Evolutionary conservation across 139 green algal genomes (phyloP).

Genomic region (Auxenochlorella protothecoides): DNA sequence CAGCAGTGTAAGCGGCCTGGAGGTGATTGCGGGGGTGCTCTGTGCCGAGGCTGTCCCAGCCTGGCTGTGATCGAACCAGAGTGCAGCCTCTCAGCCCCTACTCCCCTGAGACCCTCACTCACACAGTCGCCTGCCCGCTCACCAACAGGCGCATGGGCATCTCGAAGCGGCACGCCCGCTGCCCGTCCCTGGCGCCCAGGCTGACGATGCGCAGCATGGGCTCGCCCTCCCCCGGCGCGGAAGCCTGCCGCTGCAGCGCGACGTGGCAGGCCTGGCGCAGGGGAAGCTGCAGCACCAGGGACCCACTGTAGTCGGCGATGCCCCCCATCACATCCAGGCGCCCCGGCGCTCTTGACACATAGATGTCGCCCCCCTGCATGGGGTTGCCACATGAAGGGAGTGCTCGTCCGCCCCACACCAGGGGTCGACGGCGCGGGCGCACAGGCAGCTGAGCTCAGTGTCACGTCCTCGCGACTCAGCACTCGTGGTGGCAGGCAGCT

Average conservation of each 20-base stretch:
- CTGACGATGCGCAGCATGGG: slow-evolving; percentile 20
- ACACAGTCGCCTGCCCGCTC: no score
- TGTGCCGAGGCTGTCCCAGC: no score
- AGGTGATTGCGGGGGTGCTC: no score
- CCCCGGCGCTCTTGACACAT: slow-evolving; percentile 74
- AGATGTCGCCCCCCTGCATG: not conserved
- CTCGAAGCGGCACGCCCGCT: no score
- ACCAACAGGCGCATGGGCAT: no score
- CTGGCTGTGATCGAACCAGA: no score
- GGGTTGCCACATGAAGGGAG: not conserved
- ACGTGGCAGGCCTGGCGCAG: slow-evolving; percentile 54
- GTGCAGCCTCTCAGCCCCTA: no score
- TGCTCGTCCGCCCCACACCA: not conserved
- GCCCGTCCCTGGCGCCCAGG: no score
- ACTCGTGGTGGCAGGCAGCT: not conserved
- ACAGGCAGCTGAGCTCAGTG: not conserved
- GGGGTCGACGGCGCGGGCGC: no score
- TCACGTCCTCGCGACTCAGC: not conserved
- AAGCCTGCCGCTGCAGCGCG: slow-evolving; percentile 50
- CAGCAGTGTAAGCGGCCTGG: no score
- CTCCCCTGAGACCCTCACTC: no score
- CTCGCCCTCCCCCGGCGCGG: not conserved
- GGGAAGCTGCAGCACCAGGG: slow-evolving; percentile 83
- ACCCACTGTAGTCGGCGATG: slow-evolving; percentile 91
- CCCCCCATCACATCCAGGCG: slow-evolving; percentile 95